Conservation (phyloP, 2,329 filamentous ascomycete species). For the Aspergillus neoniger region DNA sequence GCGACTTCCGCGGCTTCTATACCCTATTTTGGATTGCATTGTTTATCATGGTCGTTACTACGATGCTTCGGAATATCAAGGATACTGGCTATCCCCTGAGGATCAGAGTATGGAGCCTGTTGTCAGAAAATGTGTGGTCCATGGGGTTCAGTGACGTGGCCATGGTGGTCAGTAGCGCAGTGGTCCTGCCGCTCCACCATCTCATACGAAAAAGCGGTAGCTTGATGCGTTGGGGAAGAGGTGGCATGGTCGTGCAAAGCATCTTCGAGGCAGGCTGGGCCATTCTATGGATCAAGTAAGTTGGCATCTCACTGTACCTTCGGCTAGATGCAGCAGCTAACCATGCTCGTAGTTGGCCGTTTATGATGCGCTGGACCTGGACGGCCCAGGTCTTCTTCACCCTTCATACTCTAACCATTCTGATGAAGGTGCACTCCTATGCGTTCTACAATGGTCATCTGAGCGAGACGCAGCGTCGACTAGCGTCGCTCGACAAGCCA, state of each 20-base stretch:
- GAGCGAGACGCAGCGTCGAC: conserved; percentile 78
- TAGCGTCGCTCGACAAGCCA: conserved; percentile 79
- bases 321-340: conserved; percentile 20
- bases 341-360: conserved; percentile 63
- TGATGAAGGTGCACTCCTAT: conserved; percentile 99
- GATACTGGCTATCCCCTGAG: conserved; percentile 87
- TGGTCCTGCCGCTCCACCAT: conserved; percentile 73
- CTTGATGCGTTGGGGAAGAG: conserved; percentile 69
- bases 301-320: not conserved
- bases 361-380: conserved; percentile 89
- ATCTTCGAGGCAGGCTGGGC: conserved; percentile 80
- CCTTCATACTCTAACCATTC: conserved; percentile 82
- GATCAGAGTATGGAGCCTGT: conserved; percentile 82
- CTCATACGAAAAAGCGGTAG: conserved; percentile 61
- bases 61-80: conserved; percentile 88
- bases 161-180: conserved; percentile 76
- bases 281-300: conserved; percentile 71
- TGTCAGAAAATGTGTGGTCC: conserved; percentile 87
- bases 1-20: conserved; percentile 96
- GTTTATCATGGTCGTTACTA: conserved; percentile 94
- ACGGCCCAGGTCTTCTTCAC: conserved; percentile 94
- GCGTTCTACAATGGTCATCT: conserved; percentile 98
- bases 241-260: conserved; percentile 82
- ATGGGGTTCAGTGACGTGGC: conserved; percentile 77
- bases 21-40: conserved; percentile 97